Conservation (phyloP, 768 basidiomycete species). For the Suillus subluteus region DNA sequence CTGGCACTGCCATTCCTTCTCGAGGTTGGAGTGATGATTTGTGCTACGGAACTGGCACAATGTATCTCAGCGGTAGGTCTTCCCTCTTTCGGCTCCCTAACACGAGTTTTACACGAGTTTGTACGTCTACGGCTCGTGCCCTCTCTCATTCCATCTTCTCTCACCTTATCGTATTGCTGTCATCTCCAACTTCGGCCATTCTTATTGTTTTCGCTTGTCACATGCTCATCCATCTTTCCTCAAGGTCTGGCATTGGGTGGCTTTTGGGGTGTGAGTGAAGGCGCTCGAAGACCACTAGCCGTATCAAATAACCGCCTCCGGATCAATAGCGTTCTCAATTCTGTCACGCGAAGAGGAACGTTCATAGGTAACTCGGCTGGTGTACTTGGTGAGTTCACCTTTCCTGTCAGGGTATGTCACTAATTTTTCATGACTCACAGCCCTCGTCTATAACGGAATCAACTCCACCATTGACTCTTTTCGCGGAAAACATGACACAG, state of each 20-base stretch:
- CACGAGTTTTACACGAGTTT: constrained; percentile 48
- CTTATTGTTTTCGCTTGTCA: constrained; percentile 86
- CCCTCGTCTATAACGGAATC: constrained; percentile 93
- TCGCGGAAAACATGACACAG: constrained; percentile 89
- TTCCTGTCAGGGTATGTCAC: constrained; percentile 42
- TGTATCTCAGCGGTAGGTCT: constrained; percentile 93
- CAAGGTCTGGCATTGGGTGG: constrained; percentile 94
- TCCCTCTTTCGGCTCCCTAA: constrained; percentile 58
- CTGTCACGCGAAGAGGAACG: constrained; percentile 93
- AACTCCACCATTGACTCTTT: constrained; percentile 91
- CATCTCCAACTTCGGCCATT: constrained; percentile 58
- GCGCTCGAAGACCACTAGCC: constrained; percentile 83
- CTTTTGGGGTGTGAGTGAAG: constrained; percentile 95
- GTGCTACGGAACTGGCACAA: constrained; percentile 98
- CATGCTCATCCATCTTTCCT: constrained; percentile 67
- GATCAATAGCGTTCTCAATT: constrained; percentile 97
- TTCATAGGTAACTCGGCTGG: constrained; percentile 99
- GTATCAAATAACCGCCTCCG: constrained; percentile 85
- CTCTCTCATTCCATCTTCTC: constrained; percentile 50
- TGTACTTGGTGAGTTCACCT: constrained; percentile 79
- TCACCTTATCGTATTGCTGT: constrained; percentile 71
- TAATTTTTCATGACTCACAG: constrained; percentile 51
- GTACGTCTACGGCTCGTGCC: constrained; percentile 54
- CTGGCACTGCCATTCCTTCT: constrained; percentile 88
- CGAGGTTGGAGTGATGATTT: constrained; percentile 99